Base-by-base conservation (phyloP, 2,329 filamentous ascomycete species). In the Epichloe scottii region DNA sequence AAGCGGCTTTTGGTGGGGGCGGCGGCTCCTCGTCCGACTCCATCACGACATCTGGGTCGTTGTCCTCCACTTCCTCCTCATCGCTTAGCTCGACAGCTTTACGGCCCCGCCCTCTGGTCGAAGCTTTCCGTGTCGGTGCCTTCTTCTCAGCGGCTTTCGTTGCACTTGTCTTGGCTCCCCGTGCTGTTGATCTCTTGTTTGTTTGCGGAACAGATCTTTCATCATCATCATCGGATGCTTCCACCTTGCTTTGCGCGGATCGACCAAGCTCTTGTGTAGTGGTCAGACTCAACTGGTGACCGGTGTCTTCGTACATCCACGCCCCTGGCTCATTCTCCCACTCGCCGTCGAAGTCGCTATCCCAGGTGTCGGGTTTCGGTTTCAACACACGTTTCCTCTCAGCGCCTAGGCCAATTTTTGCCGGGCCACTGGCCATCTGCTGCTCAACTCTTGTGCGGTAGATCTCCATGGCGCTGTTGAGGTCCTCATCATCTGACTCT, bases 281-380 rank as follows among this genome's bases (percentile, higher is more conserved):
- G 10, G 45, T 51, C 2, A 54, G 48, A 17, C 48, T 54, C 8
- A 52, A 51, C 19, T 58, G 55, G 40, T 59, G 55, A 6, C 48
- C 48, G 2, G 47, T 46, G 30, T 59, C 62, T n/a, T 68, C 65
- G 34, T 65, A 70, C 17, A 56, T 60, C 67, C 66, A 71, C 19
- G 69, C 87, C 7, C 79, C 83, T 0, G 86, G 80, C 53, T 89
- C 81, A 46, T 93, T 85, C 54, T 85, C 85, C 90, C 91, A 97
- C 48, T 77, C 76, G 0, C 90, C 93, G 47, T 95, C 85, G 26
- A 90, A 71, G 57, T 97, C 91, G n/a, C 81, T 87, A 62, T 97
- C 89, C 89, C 90, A 97, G 2, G 74, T 75, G 11, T 80, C 77
- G 1, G 91, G 91, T 63, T 83, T 87, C 0, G 87, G 83, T 63